A percentile compares a stretch with the other conserved stretches of the same genome.
These are phyloP conservation scores for Neospora caninum DNA, from an alignment of 169 alveolate species.

Conservation along the genomic window DNA sequence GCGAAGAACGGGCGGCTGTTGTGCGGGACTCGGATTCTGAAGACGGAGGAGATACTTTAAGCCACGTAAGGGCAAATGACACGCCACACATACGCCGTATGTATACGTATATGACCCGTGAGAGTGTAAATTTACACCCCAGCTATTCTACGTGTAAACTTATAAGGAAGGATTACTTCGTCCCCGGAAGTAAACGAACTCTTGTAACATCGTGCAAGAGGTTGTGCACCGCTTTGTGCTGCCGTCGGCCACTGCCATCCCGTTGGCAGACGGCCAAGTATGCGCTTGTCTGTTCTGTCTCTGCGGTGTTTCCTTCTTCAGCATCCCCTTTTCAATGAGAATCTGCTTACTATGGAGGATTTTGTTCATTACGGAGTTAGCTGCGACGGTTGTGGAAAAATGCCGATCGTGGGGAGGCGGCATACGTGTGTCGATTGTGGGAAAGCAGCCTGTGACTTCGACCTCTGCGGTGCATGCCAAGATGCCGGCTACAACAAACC, in stretches of 20 bases:
- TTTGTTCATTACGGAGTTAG: slow-evolving; percentile 49
- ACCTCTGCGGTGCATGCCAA: slow-evolving; percentile 45
- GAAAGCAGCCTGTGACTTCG: slow-evolving; percentile 9
- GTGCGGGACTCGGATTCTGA: not conserved
- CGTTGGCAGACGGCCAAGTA: too few species aligned
- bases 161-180: too few species aligned
- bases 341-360: slow-evolving; percentile 12
- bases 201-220: too few species aligned
- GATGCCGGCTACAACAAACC: slow-evolving; percentile 16
- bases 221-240: too few species aligned
- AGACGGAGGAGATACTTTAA: not conserved
- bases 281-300: too few species aligned
- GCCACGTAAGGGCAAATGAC: not conserved
- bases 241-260: too few species aligned
- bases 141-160: too few species aligned
- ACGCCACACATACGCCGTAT: not conserved
- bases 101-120: too few species aligned
- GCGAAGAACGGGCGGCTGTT: not conserved
- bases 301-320: not conserved
- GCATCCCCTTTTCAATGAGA: slow-evolving; percentile 19
- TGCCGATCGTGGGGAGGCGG: slow-evolving; percentile 47
- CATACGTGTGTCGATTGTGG: slow-evolving; percentile 45
- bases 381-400: slow-evolving; percentile 39
- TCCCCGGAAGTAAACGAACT: too few species aligned
- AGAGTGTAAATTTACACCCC: too few species aligned